Base-by-base conservation (phyloP, 169 alveolate species). In the Plasmodium malariae region DNA sequence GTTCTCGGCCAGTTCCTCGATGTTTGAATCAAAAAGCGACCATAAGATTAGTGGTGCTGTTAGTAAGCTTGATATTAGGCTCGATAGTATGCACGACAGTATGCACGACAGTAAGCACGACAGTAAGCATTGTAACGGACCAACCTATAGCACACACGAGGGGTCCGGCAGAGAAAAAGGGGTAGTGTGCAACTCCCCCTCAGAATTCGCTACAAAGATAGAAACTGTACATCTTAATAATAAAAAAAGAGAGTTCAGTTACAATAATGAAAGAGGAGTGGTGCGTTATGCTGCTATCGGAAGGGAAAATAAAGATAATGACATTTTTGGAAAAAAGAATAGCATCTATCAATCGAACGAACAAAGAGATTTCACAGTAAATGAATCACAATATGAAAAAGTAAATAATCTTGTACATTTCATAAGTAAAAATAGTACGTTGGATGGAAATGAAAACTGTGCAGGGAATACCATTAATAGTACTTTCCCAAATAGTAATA, bases 311-410 rank as follows among this genome's bases (percentile, higher is more conserved):
- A 30, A 48, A 55, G 67, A 32, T 32, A 45, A 14, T 30, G 48
- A 21, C 24, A 3, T 26, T n/a, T 21, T 45, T 21, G 28, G 19
- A 19, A 48, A 11, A 7, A 17, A 28, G 28, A 48, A 70, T n/a
- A n/a, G n/a, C 19, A 2, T 21, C 17, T 6, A 60, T 21, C 70
- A 24, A 6, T 21, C 0, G 7, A 7, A 1, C 1, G 6, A 24
- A 0, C 70, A 2, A 26, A 2, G 26, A 1, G 19, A 19, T 4
- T 30, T 28, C 48, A 14, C 34, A 30, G n/a, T 6, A 48, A 55
- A 70, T 45, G 67, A 48, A 70, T 40, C 1, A 32, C 68, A 70
- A 17, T 57, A 26, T 11, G 59, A 36, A 48, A 70, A 70, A 70
- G 9, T 49, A 70, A 9, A 70, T 17, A 43, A 54, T 34, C 43